Percentiles rank a stretch among this genome's conserved stretches.
Conservation (phyloP, 345 rosid species). For the Turritis glabra region DNA sequence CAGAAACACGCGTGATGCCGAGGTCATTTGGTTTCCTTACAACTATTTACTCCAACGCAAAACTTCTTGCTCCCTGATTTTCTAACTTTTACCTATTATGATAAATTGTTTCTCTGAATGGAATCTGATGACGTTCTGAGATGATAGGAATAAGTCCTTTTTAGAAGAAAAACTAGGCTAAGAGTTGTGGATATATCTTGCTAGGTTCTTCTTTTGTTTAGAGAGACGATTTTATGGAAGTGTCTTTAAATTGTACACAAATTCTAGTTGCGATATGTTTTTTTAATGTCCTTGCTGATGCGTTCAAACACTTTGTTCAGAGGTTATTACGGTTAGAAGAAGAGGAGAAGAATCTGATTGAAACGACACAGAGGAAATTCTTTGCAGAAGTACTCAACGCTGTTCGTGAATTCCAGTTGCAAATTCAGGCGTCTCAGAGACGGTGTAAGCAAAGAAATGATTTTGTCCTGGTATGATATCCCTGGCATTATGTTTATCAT, state of each 20-base stretch:
- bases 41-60: neutral
- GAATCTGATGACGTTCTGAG: neutral
- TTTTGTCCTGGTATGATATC: conserved; percentile 65
- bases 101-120: neutral
- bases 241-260: neutral
- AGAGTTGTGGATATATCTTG: neutral
- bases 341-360: conserved; percentile 76
- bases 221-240: neutral
- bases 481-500: neutral
- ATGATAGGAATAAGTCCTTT: neutral
- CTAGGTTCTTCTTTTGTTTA: neutral
- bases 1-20: conserved; percentile 88
- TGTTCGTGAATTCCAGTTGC: conserved; percentile 84
- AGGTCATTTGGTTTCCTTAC: conserved; percentile 58
- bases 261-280: neutral
- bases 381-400: conserved; percentile 85
- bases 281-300: conserved; percentile 13
- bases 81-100: neutral
- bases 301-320: conserved; percentile 46
- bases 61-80: neutral
- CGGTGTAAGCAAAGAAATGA: conserved; percentile 95
- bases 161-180: neutral
- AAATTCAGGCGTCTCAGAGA: conserved; percentile 73
- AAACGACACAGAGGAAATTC: conserved; percentile 76
- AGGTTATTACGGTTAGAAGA: conserved; percentile 82